A percentile compares a stretch with the other conserved stretches of the same genome.
These are phyloP conservation scores for Sarocladium brachiariae DNA, from an alignment of 2,329 filamentous ascomycete genomes.

Conservation along the genomic window DNA sequence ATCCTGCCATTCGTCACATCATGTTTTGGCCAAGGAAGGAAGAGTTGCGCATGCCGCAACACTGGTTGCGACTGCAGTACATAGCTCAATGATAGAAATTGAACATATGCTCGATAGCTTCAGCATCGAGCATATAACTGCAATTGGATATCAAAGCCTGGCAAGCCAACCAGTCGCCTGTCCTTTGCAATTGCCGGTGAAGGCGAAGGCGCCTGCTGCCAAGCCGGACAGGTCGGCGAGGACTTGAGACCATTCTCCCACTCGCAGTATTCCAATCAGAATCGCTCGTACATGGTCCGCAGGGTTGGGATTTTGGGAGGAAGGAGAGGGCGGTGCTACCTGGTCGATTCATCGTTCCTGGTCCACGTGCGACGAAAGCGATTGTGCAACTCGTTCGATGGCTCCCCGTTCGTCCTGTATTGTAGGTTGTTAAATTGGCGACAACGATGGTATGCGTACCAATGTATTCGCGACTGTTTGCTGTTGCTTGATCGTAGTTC, in stretches of 20 bases:
- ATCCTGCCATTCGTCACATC: not conserved
- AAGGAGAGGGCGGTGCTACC: constrained; percentile 38
- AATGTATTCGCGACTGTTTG: too few species aligned
- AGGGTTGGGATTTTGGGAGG: too few species aligned
- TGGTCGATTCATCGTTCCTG: constrained; percentile 51
- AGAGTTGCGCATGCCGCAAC: not conserved
- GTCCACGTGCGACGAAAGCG: constrained; percentile 17
- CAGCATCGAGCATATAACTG: too few species aligned
- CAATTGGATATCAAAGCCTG: too few species aligned
- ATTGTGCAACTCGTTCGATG: constrained; percentile 10
- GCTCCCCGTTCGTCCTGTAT: constrained; percentile 15
- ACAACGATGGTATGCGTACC: not conserved
- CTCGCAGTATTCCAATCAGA: not conserved
- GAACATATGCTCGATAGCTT: too few species aligned
- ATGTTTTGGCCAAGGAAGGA: not conserved
- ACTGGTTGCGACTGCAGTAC: not conserved
- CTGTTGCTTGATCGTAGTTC: not conserved
- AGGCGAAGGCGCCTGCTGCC: too few species aligned
- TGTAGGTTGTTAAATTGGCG: not conserved
- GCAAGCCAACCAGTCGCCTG: too few species aligned
- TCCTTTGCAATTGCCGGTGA: too few species aligned
- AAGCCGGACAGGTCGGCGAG: too few species aligned
- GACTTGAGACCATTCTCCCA: too few species aligned
- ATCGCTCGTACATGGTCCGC: too few species aligned
- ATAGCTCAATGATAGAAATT: too few species aligned